Base-by-base conservation (phyloP, 208 protist genomes). In the Trypanosoma cruzi region DNA sequence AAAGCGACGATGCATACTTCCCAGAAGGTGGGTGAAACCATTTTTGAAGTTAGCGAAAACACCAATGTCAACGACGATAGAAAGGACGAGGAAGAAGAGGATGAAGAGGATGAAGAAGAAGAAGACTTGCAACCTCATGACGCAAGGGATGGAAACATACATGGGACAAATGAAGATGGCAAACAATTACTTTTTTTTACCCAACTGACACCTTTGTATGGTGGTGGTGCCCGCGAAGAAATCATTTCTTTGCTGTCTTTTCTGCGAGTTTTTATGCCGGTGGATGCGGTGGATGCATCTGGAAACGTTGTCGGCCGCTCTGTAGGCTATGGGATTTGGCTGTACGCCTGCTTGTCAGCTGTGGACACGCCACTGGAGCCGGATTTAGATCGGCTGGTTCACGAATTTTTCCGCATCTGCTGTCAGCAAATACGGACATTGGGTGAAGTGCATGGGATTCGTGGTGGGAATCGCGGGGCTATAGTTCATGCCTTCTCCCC, bases 281-380 rank as follows among this genome's bases (percentile, higher is more conserved):
- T 64, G 16, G 61, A 75, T 52, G 31, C 61, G 32, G 37, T 54
- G 28, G 69, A 68, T 36, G 32, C 48, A 11, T 36, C 8, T 50
- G 31, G 53, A 20, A 65, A 65, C 57, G 24, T 40, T 29, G n/a
- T 67, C 42, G 20, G 31, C 13, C 64, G 49, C 13, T 84, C 77
- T 11, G 57, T 56, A 18, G 89, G 89, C 0, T 92, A 84, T 44
- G 86, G 89, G 0, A 69, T 85, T 68, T 95, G 89, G 87, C 63
- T 92, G 36, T 82, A 89, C 31, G 73, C 80, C 10, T 77, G 73
- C 22, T 77, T 89, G n/a, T 64, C 69, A 50, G 77, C 79, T 10
- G 66, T 95, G 4, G 90, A 95, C 64, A 82, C 75, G 14, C 90
- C 87, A 28, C 78, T 95, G 0, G 87, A 95, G 50, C 86, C 90